phyloP scores from a whole-genome alignment of 2,329 filamentous ascomycete species.

The Fusarium guadeloupense region DNA sequence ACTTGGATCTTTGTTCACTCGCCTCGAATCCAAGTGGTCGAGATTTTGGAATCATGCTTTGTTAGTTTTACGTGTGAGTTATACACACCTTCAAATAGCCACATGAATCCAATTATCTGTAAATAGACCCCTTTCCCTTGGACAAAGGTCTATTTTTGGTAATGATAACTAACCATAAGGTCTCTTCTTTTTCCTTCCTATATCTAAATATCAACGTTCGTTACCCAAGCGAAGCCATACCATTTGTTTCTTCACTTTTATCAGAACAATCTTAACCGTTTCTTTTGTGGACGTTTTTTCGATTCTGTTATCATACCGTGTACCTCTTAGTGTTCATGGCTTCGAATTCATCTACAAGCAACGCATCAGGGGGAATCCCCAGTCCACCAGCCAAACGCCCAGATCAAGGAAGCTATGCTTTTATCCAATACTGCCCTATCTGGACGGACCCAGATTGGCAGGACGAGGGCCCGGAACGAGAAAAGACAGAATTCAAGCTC shows the following conservation, averaged over 20 bases:
- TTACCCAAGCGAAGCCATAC: not conserved
- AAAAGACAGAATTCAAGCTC: constrained; percentile 21
- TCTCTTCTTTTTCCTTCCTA: not conserved
- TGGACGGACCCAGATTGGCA: constrained; percentile 45
- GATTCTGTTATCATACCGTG: not conserved
- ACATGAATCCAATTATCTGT: not conserved
- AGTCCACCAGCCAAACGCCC: constrained; percentile 4
- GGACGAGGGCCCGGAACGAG: constrained; percentile 25
- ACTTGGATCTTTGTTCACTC: constrained; percentile 15
- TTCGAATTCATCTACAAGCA: not conserved
- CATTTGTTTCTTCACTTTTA: not conserved
- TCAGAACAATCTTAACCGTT: not conserved
- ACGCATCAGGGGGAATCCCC: not conserved
- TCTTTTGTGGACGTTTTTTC: not conserved
- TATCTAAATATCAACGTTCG: not conserved
- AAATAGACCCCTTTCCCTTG: not conserved
- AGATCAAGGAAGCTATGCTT: constrained; percentile 5
- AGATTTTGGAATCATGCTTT: not conserved
- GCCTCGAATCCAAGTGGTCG: not conserved
- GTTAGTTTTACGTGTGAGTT: not conserved
- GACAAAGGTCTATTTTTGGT: not conserved
- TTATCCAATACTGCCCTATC: constrained; percentile 33
- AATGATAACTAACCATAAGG: not conserved
- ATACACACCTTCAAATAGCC: not conserved
- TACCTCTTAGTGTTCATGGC: constrained; percentile 7